Evolutionary conservation across 352 stramenopile species (phyloP).

Genomic region (Phytophthora vignae): DNA sequence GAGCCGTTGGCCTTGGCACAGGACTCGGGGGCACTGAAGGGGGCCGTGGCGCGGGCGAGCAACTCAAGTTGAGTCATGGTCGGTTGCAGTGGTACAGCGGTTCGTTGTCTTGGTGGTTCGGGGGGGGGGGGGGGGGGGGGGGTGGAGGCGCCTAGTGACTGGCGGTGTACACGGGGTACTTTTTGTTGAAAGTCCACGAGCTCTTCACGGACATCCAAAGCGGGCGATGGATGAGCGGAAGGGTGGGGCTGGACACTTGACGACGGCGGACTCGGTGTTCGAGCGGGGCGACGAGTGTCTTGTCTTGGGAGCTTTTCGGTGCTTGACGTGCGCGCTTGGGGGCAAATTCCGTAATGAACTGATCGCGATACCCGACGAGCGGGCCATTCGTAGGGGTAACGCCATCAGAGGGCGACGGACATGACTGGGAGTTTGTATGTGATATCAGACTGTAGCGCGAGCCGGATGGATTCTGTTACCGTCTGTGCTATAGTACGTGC

Average conservation of each 20-base stretch:
- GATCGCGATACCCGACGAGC: constrained; percentile 59
- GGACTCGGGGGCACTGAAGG: constrained; percentile 40
- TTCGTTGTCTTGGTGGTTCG: constrained; percentile 17
- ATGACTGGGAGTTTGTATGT: constrained; percentile 32
- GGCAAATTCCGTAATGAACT: constrained; percentile 71
- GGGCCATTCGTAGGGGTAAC: constrained; percentile 9
- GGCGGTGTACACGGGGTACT: constrained; percentile 79
- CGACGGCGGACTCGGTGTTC: constrained; percentile 18
- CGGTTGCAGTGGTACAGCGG: background rate
- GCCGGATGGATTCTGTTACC: background rate
- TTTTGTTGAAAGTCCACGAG: constrained; percentile 87
- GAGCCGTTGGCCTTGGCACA: constrained; percentile 36
- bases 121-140: background rate
- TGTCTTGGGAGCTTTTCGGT: constrained; percentile 17
- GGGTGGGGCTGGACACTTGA: constrained; percentile 21
- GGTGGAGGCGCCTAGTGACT: constrained; percentile 56
- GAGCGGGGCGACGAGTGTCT: constrained; percentile 16
- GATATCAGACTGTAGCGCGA: constrained; percentile 12
- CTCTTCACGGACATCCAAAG: constrained; percentile 85
- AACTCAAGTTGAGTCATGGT: constrained; percentile 70
- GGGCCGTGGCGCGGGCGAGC: constrained; percentile 35
- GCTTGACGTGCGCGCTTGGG: constrained; percentile 34
- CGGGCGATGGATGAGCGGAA: constrained; percentile 27
- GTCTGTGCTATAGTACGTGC: constrained; percentile 8
- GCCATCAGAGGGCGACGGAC: constrained; percentile 6